phyloP scores from a whole-genome alignment of 495 filamentous ascomycete species.

The Aspergillus cavernicola region DNA sequence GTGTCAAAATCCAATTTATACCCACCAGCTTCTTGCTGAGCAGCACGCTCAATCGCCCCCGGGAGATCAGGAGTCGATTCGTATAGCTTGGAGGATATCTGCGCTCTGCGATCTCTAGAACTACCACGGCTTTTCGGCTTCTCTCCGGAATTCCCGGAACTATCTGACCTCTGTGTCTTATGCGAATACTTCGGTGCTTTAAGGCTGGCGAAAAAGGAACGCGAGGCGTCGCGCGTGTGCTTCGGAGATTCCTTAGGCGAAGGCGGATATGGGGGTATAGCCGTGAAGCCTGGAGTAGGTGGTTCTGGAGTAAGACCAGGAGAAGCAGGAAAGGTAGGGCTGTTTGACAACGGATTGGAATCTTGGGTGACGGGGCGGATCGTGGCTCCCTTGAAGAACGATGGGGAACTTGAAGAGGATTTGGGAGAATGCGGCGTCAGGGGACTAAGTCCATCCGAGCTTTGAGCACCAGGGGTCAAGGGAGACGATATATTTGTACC shows the following conservation, averaged over 20 bases:
- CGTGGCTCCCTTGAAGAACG: slow-evolving; percentile 40
- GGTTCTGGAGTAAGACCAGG: slow-evolving; percentile 28
- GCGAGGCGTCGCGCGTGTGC: slow-evolving; percentile 51
- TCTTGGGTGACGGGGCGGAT: slow-evolving; percentile 46
- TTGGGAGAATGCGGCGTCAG: slow-evolving; percentile 43
- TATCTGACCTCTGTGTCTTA: slow-evolving; percentile 36
- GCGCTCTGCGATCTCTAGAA: slow-evolving; percentile 38
- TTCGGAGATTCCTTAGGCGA: slow-evolving; percentile 46
- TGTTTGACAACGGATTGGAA: slow-evolving; percentile 31
- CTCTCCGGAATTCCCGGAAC: slow-evolving; percentile 37
- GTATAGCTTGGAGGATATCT: slow-evolving; percentile 31
- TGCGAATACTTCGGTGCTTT: slow-evolving; percentile 54
- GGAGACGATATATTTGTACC: slow-evolving; percentile 34
- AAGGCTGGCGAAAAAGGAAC: slow-evolving; percentile 54
- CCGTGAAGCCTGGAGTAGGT: slow-evolving; percentile 47
- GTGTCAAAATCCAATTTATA: not conserved
- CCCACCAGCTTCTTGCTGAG: slow-evolving; percentile 34
- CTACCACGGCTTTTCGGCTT: slow-evolving; percentile 42
- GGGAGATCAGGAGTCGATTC: slow-evolving; percentile 44
- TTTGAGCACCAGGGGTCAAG: slow-evolving; percentile 35
- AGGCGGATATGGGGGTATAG: slow-evolving; percentile 52
- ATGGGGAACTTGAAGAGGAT: slow-evolving; percentile 39
- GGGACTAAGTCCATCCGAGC: slow-evolving; percentile 39
- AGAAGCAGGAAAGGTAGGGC: slow-evolving; percentile 32
- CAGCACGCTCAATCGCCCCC: slow-evolving; percentile 25